These are phyloP conservation scores for Tardiomyces blankii DNA, from an alignment of 1,139 yeast species.

Conservation along the genomic window DNA sequence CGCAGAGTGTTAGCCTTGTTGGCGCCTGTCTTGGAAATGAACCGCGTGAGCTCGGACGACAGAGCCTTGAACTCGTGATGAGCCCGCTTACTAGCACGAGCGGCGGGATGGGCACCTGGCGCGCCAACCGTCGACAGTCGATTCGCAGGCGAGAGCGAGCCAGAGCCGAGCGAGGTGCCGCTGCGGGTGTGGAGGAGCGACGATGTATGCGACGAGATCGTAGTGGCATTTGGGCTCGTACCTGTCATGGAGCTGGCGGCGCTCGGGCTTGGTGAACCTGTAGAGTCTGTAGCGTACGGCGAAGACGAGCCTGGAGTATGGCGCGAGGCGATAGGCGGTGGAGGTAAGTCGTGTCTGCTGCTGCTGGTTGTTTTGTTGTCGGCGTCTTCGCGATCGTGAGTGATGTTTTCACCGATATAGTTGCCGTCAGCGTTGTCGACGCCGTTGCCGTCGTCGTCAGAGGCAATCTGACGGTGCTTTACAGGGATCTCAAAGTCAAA, in stretches of 20 bases:
- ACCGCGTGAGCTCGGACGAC: slow-evolving; percentile 10
- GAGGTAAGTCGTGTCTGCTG: no score
- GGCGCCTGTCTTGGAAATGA: slow-evolving; percentile 38
- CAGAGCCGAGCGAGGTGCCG: background rate
- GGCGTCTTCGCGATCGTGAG: no score
- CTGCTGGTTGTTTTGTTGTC: no score
- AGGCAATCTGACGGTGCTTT: no score
- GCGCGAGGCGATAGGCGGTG: no score
- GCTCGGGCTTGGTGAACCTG: background rate
- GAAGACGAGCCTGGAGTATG: background rate
- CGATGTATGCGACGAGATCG: slow-evolving; percentile 7
- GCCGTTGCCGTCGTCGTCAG: no score
- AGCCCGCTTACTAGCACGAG: background rate
- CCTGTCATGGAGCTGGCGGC: background rate
- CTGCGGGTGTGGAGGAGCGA: slow-evolving; percentile 2
- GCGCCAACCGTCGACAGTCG: background rate
- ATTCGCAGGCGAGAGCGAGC: background rate
- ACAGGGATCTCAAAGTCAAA: no score
- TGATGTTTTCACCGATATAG: no score
- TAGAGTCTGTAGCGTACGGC: background rate
- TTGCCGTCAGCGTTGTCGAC: no score
- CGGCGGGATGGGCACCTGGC: background rate
- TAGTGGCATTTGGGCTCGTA: slow-evolving; percentile 9
- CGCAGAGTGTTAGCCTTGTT: slow-evolving; percentile 57
- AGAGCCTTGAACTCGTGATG: slow-evolving; percentile 7